A percentile compares a stretch with the other conserved stretches of the same genome.
phyloP scores from a whole-genome alignment of 441 rosid genomes.

The Gossypium gossypioides region DNA sequence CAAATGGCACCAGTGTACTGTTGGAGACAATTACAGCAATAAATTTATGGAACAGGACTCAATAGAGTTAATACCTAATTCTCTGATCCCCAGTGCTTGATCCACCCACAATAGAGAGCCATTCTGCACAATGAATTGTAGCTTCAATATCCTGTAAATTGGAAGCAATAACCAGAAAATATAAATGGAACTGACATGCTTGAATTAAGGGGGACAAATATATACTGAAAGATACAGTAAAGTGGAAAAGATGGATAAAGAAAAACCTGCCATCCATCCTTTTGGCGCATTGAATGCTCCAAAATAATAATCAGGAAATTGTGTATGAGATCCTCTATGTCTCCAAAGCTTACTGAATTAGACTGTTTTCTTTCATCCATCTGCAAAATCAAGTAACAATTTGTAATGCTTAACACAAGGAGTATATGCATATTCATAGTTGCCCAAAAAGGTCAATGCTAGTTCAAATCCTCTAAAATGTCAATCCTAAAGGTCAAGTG shows the following conservation, averaged over 20 bases:
- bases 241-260: not conserved
- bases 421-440: not conserved
- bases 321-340: conserved; percentile 86
- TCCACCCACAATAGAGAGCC: conserved; percentile 99
- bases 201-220: conserved; percentile 15
- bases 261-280: conserved; percentile 98
- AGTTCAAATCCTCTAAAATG: not conserved
- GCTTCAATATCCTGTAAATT: conserved; percentile 94
- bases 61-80: conserved; percentile 49
- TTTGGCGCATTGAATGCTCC: conserved; percentile 96
- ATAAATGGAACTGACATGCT: conserved; percentile 16
- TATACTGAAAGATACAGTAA: conserved; percentile 3
- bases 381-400: conserved; percentile 40
- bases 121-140: conserved; percentile 99
- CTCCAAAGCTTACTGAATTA: conserved; percentile 47
- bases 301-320: conserved; percentile 87
- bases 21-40: not conserved
- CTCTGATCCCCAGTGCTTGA: conserved; percentile 97
- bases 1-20: not conserved
- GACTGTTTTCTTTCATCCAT: conserved; percentile 51
- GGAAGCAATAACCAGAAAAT: conserved; percentile 22
- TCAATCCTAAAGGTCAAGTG: not conserved
- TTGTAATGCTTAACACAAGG: not conserved
- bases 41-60: not conserved
- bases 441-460: not conserved